Evolutionary conservation across 768 basidiomycete genomes (phyloP).

Genomic region (Tulasnella sp.): DNA sequence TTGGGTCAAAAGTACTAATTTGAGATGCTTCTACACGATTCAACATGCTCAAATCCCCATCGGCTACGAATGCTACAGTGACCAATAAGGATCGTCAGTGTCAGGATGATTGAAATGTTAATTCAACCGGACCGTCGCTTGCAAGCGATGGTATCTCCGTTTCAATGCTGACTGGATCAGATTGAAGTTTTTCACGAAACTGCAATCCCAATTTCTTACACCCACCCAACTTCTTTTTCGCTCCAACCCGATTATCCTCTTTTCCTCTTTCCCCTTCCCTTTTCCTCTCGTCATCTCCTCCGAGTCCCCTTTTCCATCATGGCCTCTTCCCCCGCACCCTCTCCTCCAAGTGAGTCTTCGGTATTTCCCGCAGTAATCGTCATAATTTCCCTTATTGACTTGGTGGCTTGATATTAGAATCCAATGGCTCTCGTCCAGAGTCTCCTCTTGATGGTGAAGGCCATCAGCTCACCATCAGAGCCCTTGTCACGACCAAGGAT

Average conservation of each 20-base stretch:
- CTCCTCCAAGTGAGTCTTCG: constrained; percentile 5
- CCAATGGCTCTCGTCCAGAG: constrained; percentile 39
- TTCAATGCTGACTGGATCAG: too few relatives aligned
- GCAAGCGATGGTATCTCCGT: too few relatives aligned
- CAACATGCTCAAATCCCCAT: too few relatives aligned
- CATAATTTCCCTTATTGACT: constrained; percentile 6
- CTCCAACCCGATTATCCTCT: constrained; percentile 7
- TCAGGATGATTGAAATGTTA: too few relatives aligned
- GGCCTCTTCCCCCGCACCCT: constrained; percentile 13
- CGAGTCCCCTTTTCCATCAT: constrained; percentile 2
- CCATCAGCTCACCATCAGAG: constrained; percentile 61
- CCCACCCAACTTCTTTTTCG: neutral
- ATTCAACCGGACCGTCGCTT: too few relatives aligned
- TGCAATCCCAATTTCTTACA: too few relatives aligned
- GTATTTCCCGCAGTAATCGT: neutral
- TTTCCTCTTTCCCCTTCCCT: constrained; percentile 1
- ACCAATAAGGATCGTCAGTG: too few relatives aligned
- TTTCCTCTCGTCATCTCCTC: constrained; percentile 3
- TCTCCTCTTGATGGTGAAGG: constrained; percentile 44
- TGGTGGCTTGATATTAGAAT: neutral
- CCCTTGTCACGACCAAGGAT: constrained; percentile 93
- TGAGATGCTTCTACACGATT: too few relatives aligned
- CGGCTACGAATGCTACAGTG: too few relatives aligned
- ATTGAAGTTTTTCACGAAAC: too few relatives aligned
- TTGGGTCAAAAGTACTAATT: too few relatives aligned